Percentiles rank a stretch among this genome's conserved stretches.
Conservation (phyloP, 1,139 yeast genomes). For the Lodderomyces parapsilosis region DNA sequence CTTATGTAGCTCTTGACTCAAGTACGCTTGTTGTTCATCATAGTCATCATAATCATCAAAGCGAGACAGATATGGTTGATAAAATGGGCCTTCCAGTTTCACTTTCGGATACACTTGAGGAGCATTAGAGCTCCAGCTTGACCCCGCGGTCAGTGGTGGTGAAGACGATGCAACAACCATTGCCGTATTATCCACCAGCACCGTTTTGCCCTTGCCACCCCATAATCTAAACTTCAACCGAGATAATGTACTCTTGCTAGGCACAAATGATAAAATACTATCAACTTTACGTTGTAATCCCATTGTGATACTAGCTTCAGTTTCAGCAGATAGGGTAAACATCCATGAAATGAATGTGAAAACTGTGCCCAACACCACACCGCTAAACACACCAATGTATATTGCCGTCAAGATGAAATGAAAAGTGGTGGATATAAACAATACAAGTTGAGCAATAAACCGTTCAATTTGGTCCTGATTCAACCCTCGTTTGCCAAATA, state of each 20-base stretch:
- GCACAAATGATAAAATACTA: not conserved
- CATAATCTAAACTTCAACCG: not conserved
- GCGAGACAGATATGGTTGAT: not conserved
- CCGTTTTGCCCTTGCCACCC: not conserved
- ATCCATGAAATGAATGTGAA: constrained; percentile 3
- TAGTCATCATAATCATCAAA: constrained; percentile 1
- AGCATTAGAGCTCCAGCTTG: not conserved
- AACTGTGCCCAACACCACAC: constrained; percentile 1
- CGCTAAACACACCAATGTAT: constrained; percentile 1
- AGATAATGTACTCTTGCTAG: not conserved
- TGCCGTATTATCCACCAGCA: not conserved
- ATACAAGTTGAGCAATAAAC: constrained; percentile 1
- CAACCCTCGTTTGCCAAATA: not conserved
- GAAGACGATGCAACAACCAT: not conserved
- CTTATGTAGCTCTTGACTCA: not conserved
- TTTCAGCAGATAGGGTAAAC: constrained; percentile 2
- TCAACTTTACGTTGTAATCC: not conserved
- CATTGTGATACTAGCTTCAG: not conserved
- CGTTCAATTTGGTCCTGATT: constrained; percentile 1
- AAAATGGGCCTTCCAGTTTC: not conserved
- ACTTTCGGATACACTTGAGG: not conserved
- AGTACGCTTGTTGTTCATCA: not conserved
- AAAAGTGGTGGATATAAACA: constrained; percentile 3
- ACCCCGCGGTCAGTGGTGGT: not conserved
- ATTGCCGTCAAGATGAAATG: constrained; percentile 4